A percentile compares a stretch with the other conserved stretches of the same genome.
Evolutionary conservation across 2,329 filamentous ascomycete genomes (phyloP).

Genomic region (Macroventuria anomochaeta): DNA sequence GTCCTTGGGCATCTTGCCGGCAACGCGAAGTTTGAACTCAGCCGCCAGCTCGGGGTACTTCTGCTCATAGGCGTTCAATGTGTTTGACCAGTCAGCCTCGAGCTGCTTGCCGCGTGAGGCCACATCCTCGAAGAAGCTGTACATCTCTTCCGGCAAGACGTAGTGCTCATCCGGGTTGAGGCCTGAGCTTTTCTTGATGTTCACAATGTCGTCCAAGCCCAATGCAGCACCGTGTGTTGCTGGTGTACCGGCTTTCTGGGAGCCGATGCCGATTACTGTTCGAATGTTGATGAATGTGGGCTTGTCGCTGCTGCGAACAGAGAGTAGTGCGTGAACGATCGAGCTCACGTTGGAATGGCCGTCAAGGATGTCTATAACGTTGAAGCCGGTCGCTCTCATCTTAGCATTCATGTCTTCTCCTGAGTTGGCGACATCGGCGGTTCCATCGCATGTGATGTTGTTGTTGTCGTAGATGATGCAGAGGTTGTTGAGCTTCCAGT

Average conservation of each 20-base stretch:
- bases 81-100: constrained; percentile 57
- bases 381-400: constrained; percentile 64
- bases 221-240: constrained; percentile 5
- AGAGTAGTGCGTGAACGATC: constrained; percentile 56
- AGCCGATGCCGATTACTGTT: constrained; percentile 62
- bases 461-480: constrained; percentile 67
- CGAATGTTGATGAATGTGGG: constrained; percentile 65
- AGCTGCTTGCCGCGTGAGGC: constrained; percentile 54
- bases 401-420: constrained; percentile 63
- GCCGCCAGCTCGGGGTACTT: constrained; percentile 57
- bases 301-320: constrained; percentile 54
- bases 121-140: constrained; percentile 55
- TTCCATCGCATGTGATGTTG: constrained; percentile 64
- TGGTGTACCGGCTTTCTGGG: constrained; percentile 20
- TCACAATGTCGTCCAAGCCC: constrained; percentile 1
- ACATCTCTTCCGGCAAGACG: constrained; percentile 53
- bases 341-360: constrained; percentile 60
- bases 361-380: constrained; percentile 62
- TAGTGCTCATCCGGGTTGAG: constrained; percentile 58
- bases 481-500: constrained; percentile 62
- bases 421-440: constrained; percentile 39
- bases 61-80: constrained; percentile 52
- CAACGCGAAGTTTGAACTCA: constrained; percentile 57
- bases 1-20: constrained; percentile 55
- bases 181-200: constrained; percentile 55